Percentiles rank a stretch among this genome's conserved stretches.
These are phyloP conservation scores for Phaeotremella fagi DNA, from an alignment of 768 basidiomycete species.

Conservation along the genomic window DNA sequence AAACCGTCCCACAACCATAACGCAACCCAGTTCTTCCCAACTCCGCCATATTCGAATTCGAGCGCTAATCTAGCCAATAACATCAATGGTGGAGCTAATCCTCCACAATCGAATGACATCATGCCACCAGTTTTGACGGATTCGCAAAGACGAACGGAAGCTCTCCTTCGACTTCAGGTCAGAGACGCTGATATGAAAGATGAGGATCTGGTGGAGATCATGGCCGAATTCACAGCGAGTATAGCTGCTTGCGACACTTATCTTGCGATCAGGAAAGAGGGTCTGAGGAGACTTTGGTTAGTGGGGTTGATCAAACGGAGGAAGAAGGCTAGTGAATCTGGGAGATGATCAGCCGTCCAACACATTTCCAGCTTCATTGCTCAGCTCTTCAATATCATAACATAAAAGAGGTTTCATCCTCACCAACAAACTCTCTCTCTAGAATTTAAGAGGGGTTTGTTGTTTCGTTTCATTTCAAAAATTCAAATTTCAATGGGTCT, in stretches of 20 bases:
- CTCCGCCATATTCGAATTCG: neutral
- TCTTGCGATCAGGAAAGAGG: slow-evolving; percentile 26
- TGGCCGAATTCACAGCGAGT: slow-evolving; percentile 31
- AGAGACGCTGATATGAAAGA: slow-evolving; percentile 20
- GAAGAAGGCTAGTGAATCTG: too few species aligned
- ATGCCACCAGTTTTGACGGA: slow-evolving; percentile 13
- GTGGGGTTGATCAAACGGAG: slow-evolving; percentile 18
- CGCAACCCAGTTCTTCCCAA: neutral
- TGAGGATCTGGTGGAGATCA: slow-evolving; percentile 34
- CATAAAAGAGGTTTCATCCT: too few species aligned
- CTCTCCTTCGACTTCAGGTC: slow-evolving; percentile 20
- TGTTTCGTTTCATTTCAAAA: too few species aligned
- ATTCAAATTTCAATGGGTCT: too few species aligned
- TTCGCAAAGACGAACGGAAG: slow-evolving; percentile 28
- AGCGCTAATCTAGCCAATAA: too few species aligned
- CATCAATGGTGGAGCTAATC: too few species aligned
- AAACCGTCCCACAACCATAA: neutral
- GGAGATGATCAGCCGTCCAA: too few species aligned
- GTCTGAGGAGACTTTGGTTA: slow-evolving; percentile 26
- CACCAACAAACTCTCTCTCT: too few species aligned
- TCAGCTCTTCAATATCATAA: too few species aligned
- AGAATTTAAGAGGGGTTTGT: too few species aligned
- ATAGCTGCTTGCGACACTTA: slow-evolving; percentile 30
- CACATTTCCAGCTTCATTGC: too few species aligned
- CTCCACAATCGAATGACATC: slow-evolving; percentile 4